Evolutionary conservation across 305 asterid species (phyloP), one percentile per base, ranked within the genome.

Genomic region (Rubia balearica): DNA sequence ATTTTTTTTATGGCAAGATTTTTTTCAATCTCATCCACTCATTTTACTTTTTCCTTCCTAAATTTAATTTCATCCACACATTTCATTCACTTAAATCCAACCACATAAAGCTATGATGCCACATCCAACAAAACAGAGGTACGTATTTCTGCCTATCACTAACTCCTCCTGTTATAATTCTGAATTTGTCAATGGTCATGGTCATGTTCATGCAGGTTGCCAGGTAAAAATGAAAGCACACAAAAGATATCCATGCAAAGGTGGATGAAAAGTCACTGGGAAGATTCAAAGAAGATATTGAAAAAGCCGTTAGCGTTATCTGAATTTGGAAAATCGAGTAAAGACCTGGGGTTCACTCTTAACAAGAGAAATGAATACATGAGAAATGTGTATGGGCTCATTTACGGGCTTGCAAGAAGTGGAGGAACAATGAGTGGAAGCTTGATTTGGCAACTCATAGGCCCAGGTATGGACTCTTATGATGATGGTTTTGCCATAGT

Each of bases 401-500:
- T 82, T 0, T 85, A 81, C 55, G 64, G 79, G 38, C 82, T 73
- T 40, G 96, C 96, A 12, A 80, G 80, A 56, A 21, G 67, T 0
- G 89, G 92, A 56, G 94, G 89, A 46, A 85, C 89, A 16, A 80
- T 90, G 90, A 75, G 89, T 19, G 97, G 97, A 2, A 81, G 89
- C 77, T 36, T 90, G 66, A 81, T 88, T 8, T 90, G 96, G 96
- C 97, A 90, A 64, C 64, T 88, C 9, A 77, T 87, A 83, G 91
- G 89, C 2, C 67, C 75, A 19, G 93, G 83, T 46, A 88, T 90
- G 93, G 89, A 84, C 8, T 48, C 78, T 0, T 84, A 70, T 33
- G 42, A 80, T 10, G 89, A 84, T 24, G 89, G 86, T 0, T 84
- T 78, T 9, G 78, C 72, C 4, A 78, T 84, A 38, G 71, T 80